Evolutionary conservation across 2,329 filamentous ascomycete species (phyloP).

Genomic region (Apiospora kogelbergensis): DNA sequence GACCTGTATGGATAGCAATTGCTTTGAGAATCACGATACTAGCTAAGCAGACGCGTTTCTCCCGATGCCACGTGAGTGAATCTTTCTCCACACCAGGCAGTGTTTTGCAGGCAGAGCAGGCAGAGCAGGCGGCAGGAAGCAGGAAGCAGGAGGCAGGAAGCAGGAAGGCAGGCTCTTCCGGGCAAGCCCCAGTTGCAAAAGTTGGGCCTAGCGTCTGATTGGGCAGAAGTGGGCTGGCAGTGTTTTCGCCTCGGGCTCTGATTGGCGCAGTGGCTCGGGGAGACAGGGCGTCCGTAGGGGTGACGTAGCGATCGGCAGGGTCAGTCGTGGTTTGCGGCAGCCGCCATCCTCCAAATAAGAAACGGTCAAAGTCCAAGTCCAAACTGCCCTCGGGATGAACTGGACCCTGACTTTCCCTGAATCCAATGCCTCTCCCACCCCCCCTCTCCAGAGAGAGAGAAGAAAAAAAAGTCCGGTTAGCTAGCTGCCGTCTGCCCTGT

Average conservation of each 20-base stretch:
- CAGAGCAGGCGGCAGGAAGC: no score
- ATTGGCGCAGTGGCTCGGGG: background rate
- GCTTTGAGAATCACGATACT: constrained; percentile 11
- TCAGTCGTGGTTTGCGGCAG: background rate
- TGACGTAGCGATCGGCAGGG: constrained; percentile 10
- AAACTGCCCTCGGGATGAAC: background rate
- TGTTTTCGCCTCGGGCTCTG: background rate
- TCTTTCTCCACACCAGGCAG: no score
- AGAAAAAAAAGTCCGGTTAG: background rate
- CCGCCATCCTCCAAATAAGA: background rate
- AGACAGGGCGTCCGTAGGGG: background rate
- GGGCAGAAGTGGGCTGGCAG: background rate
- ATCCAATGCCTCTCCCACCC: no score
- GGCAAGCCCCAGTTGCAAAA: background rate
- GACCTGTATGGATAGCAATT: constrained; percentile 12
- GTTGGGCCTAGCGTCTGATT: background rate
- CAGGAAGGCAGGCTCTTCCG: background rate
- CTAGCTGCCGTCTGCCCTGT: background rate
- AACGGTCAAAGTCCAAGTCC: background rate
- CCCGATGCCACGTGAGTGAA: no score
- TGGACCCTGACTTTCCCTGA: background rate
- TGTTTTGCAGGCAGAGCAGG: no score
- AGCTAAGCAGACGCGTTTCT: background rate
- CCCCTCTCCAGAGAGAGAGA: no score
- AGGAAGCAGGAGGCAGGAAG: no score